Evolutionary conservation across 345 rosid genomes (phyloP).

Genomic region (Noccaea caerulescens): DNA sequence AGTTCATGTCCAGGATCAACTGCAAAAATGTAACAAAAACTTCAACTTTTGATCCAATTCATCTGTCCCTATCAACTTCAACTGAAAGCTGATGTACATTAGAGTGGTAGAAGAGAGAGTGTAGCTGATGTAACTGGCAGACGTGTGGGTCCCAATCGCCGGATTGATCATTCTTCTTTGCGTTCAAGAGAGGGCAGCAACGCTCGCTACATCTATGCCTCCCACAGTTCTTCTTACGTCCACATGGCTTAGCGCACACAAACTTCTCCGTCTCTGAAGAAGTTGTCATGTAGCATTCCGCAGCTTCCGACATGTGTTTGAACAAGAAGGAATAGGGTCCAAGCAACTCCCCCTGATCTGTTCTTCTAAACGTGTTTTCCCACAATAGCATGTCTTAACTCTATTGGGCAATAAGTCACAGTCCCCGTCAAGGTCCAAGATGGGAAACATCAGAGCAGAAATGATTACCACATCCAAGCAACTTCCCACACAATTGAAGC

Average conservation of each 20-base stretch:
- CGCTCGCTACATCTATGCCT: slow-evolving; percentile 94
- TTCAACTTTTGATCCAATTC: too few relatives aligned
- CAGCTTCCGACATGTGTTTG: slow-evolving; percentile 64
- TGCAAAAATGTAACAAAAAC: too few relatives aligned
- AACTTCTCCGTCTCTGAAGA: slow-evolving; percentile 56
- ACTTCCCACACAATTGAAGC: slow-evolving; percentile 62
- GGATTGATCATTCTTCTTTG: slow-evolving; percentile 46
- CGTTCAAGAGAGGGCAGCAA: slow-evolving; percentile 81
- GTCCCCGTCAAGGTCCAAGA: slow-evolving; percentile 82
- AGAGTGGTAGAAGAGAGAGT: too few relatives aligned
- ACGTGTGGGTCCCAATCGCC: slow-evolving; percentile 85
- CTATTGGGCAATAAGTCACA: slow-evolving; percentile 70
- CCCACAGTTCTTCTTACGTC: slow-evolving; percentile 85
- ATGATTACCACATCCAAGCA: slow-evolving; percentile 76
- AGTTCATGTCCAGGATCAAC: too few relatives aligned
- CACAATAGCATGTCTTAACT: slow-evolving; percentile 79
- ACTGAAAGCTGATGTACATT: too few relatives aligned
- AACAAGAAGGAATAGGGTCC: slow-evolving; percentile 84
- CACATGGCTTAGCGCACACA: slow-evolving; percentile 80
- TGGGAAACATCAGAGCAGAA: slow-evolving; percentile 69
- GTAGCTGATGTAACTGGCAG: slow-evolving; percentile 83
- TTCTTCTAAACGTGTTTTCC: slow-evolving; percentile 71
- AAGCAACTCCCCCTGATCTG: slow-evolving; percentile 71
- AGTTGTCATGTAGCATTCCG: slow-evolving; percentile 72
- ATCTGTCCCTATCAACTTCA: too few relatives aligned